Base-by-base conservation (phyloP, 2,329 filamentous ascomycete genomes). In the Acarospora socialis region DNA sequence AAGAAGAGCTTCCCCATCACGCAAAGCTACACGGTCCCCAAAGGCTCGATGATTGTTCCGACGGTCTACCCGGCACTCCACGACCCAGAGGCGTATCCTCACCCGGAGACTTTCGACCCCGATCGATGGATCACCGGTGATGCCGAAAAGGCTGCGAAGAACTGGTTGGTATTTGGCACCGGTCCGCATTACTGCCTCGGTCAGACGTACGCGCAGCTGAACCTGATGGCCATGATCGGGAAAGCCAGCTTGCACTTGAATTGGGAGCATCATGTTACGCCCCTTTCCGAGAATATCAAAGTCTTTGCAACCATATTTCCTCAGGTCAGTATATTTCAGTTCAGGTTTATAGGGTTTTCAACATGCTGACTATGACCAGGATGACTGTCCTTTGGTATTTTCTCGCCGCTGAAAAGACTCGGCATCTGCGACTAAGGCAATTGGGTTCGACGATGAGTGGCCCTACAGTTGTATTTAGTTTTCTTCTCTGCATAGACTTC, bases 281-380 rank as follows among this genome's bases (percentile, higher is more conserved):
- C 80, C 0, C 51, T 66, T 37, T 92, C 82, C 0, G 90, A 98
- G 61, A 77, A 92, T 57, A 95, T 98, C 59, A 87, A 92, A 65
- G 87, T 95, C 44, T 98, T 95, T 61, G 90, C 90, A 23, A 94
- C 84, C 17, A 92, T 98, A 46, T 98, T 98, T 69, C 90, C 90
- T 35, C 79, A 80, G 79, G 86, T 92, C 61, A 56, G 76, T 61
- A 31, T 22, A 5, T 30, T 17, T 24, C 37, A 42, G 34, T 33
- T 40, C 19, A 24, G 34, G 10, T 2, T 3, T 16, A 12, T 7
- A n/a, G n/a, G n/a, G 4, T 21, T 13, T 15, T 32, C 7, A 5
- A 5, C n/a, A 7, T 37, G 12, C 17, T 33, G 29, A 45, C 34
- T 15, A 22, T 34, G 41, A 23, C 38, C 28, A 34, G 37, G 33